phyloP scores from a whole-genome alignment of 108 stramenopile species.

The Fragilaria radians region DNA sequence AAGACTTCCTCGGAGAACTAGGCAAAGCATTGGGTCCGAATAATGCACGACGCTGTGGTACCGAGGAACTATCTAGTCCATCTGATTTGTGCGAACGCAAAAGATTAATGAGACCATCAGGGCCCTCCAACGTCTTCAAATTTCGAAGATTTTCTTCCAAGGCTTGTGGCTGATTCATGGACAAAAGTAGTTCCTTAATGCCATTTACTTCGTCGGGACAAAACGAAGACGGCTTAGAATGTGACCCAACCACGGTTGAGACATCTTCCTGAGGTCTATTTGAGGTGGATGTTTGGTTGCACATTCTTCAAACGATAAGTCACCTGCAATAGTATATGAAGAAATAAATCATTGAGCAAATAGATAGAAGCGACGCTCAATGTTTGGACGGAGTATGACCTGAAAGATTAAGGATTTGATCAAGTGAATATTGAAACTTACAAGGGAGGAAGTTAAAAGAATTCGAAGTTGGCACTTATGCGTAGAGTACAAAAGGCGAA shows the following conservation, averaged over 20 bases:
- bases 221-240: neutral
- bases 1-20: constrained; percentile 48
- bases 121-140: constrained; percentile 24
- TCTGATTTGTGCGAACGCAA: constrained; percentile 18
- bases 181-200: neutral
- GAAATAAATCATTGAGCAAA: too few relatives aligned
- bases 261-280: neutral
- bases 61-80: constrained; percentile 24
- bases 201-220: neutral
- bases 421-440: too few relatives aligned
- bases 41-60: constrained; percentile 24
- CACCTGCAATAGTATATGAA: too few relatives aligned
- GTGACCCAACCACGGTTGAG: neutral
- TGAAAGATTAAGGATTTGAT: too few relatives aligned
- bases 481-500: too few relatives aligned
- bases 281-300: neutral
- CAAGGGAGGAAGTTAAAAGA: too few relatives aligned
- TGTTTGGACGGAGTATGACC: too few relatives aligned
- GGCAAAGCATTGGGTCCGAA: constrained; percentile 45
- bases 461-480: too few relatives aligned
- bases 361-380: too few relatives aligned
- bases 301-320: too few relatives aligned
- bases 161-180: constrained; percentile 44
- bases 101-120: constrained; percentile 20
- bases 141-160: constrained; percentile 31